These are phyloP conservation scores for Penicillium sp. DNA, from an alignment of 2,329 filamentous ascomycete genomes.

Conservation along the genomic window DNA sequence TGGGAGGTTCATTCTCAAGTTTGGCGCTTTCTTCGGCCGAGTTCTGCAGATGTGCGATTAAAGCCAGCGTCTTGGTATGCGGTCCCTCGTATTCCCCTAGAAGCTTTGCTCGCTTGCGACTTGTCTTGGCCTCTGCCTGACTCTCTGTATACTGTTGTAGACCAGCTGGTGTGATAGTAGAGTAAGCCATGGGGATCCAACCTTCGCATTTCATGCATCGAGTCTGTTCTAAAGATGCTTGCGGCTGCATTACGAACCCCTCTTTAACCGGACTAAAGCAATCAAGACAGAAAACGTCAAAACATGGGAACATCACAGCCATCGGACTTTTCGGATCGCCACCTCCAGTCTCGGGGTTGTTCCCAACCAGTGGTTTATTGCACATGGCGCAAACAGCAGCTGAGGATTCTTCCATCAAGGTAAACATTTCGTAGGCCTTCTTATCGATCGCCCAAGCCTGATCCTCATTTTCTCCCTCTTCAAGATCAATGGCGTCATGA, in stretches of 20 bases:
- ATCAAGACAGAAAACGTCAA: constrained; percentile 73
- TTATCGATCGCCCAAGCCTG: constrained; percentile 58
- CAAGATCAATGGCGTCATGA: constrained; percentile 82
- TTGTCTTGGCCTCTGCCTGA: constrained; percentile 54
- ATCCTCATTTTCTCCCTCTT: constrained; percentile 66
- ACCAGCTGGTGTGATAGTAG: constrained; percentile 62
- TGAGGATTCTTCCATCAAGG: constrained; percentile 77
- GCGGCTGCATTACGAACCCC: constrained; percentile 9
- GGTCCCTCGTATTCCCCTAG: constrained; percentile 73
- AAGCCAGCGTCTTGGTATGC: constrained; percentile 83
- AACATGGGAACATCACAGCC: constrained; percentile 77
- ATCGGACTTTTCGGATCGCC: constrained; percentile 52
- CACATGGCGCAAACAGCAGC: constrained; percentile 71
- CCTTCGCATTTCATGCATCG: constrained; percentile 66
- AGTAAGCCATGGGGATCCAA: constrained; percentile 60
- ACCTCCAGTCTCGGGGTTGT: constrained; percentile 52
- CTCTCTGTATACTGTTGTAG: constrained; percentile 49
- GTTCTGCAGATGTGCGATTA: constrained; percentile 69
- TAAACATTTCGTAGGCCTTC: constrained; percentile 81
- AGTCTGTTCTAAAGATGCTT: constrained; percentile 31
- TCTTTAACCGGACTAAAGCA: constrained; percentile 62
- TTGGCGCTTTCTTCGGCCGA: constrained; percentile 55
- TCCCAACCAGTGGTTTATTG: constrained; percentile 56
- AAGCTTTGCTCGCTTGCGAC: constrained; percentile 55
- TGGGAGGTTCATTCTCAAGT: constrained; percentile 55